phyloP scores from a whole-genome alignment of 331 rosid species.

The Phaseolus coccineus region DNA sequence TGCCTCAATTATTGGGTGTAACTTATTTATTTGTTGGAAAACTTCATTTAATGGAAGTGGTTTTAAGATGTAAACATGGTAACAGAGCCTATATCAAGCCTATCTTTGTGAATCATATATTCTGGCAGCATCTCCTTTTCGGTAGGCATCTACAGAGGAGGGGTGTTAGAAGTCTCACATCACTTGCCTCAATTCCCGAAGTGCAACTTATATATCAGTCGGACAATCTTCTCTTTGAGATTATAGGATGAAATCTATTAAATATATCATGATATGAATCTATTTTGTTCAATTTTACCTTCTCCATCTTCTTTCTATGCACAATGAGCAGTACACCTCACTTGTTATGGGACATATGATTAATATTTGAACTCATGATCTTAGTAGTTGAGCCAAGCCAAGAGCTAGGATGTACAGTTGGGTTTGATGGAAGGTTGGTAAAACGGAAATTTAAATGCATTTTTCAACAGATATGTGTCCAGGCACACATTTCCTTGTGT shows the following conservation, averaged over 20 bases:
- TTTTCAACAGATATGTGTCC: not conserved
- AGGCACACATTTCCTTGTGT: not conserved
- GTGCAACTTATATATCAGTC: not conserved
- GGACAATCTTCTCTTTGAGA: not conserved
- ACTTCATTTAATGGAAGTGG: not conserved
- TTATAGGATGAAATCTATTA: not conserved
- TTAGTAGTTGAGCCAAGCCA: constrained; percentile 6
- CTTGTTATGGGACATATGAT: constrained; percentile 28
- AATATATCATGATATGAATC: not conserved
- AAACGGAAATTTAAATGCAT: constrained; percentile 5
- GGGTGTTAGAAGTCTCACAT: not conserved
- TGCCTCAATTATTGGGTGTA: not conserved
- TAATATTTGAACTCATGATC: constrained; percentile 23
- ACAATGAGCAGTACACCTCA: constrained; percentile 18
- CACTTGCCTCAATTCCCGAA: not conserved
- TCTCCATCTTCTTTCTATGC: not conserved
- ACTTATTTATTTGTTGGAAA: not conserved
- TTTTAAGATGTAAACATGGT: not conserved
- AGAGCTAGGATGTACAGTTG: constrained; percentile 29
- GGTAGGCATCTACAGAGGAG: not conserved
- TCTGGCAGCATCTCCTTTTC: not conserved
- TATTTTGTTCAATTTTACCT: not conserved
- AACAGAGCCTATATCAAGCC: not conserved
- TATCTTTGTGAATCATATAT: not conserved
- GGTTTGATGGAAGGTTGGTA: constrained; percentile 17